A percentile compares a stretch with the other conserved stretches of the same genome.
Evolutionary conservation across 2,329 filamentous ascomycete genomes (phyloP).

Genomic region (Arthroderma sp.): DNA sequence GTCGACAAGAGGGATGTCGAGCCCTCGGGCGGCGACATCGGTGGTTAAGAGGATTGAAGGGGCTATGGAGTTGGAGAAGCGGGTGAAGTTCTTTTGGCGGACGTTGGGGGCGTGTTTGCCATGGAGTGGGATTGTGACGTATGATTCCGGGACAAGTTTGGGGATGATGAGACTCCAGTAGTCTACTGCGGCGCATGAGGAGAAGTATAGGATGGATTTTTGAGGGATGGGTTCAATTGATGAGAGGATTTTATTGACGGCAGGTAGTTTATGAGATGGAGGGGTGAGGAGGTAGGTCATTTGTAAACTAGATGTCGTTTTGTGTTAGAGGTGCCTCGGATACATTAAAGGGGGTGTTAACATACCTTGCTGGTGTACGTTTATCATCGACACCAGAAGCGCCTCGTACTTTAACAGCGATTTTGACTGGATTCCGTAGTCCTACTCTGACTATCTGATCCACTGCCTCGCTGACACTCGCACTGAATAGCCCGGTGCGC

Average conservation of each 20-base stretch:
- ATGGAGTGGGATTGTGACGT: slow-evolving; percentile 67
- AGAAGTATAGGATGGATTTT: slow-evolving; percentile 81
- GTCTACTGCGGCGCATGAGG: slow-evolving; percentile 87
- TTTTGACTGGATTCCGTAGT: slow-evolving; percentile 84
- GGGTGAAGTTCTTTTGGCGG: slow-evolving; percentile 72
- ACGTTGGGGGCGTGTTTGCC: slow-evolving; percentile 85
- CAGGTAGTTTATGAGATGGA: slow-evolving; percentile 67
- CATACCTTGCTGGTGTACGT: slow-evolving; percentile 62
- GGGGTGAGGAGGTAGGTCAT: slow-evolving; percentile 72
- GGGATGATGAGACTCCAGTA: slow-evolving; percentile 79
- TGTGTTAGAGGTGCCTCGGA: not conserved
- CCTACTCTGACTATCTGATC: slow-evolving; percentile 86
- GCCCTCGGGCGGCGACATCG: slow-evolving; percentile 76
- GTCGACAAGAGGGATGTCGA: slow-evolving; percentile 86
- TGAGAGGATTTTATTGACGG: slow-evolving; percentile 56
- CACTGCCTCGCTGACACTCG: slow-evolving; percentile 89
- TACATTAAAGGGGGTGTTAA: not conserved
- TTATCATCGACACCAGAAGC: slow-evolving; percentile 64
- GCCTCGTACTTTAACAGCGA: slow-evolving; percentile 82
- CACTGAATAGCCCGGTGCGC: slow-evolving; percentile 85
- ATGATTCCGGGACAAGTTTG: slow-evolving; percentile 52
- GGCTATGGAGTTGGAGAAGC: slow-evolving; percentile 60
- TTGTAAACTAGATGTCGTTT: slow-evolving; percentile 45
- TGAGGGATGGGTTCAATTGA: slow-evolving; percentile 60
- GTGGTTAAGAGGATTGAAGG: slow-evolving; percentile 81